Base-by-base conservation (phyloP, 2,329 filamentous ascomycete species). In the Dactylella cylindrospora region DNA sequence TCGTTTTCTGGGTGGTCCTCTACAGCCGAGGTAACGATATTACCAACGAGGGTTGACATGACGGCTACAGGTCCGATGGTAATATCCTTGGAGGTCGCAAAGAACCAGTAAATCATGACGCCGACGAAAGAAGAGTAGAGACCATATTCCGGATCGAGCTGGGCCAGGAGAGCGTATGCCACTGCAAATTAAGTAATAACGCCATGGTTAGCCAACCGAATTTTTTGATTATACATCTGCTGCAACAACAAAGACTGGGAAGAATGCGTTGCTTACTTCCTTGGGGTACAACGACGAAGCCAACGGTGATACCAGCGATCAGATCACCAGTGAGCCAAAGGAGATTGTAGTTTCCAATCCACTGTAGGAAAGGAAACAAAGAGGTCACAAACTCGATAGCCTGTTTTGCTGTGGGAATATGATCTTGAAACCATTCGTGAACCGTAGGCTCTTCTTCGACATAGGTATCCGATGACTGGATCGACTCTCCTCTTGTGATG, bases 61-160 rank as follows among this genome's bases (percentile, higher is more conserved):
- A 97, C 93, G 29, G 93, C 93, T 41, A 97, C 93, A 25, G 91
- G 91, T 12, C 91, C 91, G 53, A 97, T 97, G 7, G 91, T 96
- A 70, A 98, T 97, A 73, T 98, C 91, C 72, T 97, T 98, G 10
- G 91, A 96, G 0, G 93, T 98, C 26, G 90, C 93, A 70, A 97
- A 97, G 71, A 96, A 86, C 91, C 91, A 97, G 74, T 98, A 98
- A 64, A 95, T 79, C 65, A 95, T 73, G 12, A 95, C 90, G 44
- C 91, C 93, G 80, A 96, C 93, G 71, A 98, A 97, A 0, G 91
- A 96, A 0, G 91, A 93, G 74, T 95, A 95, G 0, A 97, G 80
- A 46, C 91, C 91, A 70, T 84, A 97, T 71, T 97, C 79, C 4
- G 85, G 81, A 0, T 82, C 79, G n/a, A 97, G 78, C 62, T 84